Percentiles rank a stretch among this genome's conserved stretches.
phyloP scores from a whole-genome alignment of 176 grass and related monocot genomes.

The barley (Hordeum vulgare) region MorexV3_pseudomolecules_assembly NC_058523.1:192187143-192187642 shows the following conservation, averaged over 20 bases:
- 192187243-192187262: constrained; percentile 43
- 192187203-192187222: constrained; percentile 21
- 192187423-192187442: constrained; percentile 60
- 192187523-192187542: too few species aligned
- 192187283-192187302: constrained; percentile 19
- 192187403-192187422: constrained; percentile 81
- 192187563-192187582: too few species aligned
- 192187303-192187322: constrained; percentile 59
- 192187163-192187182: constrained; percentile 12
- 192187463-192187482: too few species aligned
- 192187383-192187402: constrained; percentile 47
- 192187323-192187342: constrained; percentile 40
- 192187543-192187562: too few species aligned
- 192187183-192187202: neutral
- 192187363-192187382: constrained; percentile 42
- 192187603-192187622: too few species aligned
- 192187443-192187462: constrained; percentile 47
- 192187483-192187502: too few species aligned
- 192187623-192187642: too few species aligned
- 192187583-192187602: too few species aligned
- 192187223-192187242: constrained; percentile 14
- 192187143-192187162: neutral
- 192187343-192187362: constrained; percentile 59
- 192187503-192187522: too few species aligned
- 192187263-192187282: constrained; percentile 29